Evolutionary conservation across 805 yeast genomes (phyloP).

Genomic region (Candida xiaguanensis): DNA sequence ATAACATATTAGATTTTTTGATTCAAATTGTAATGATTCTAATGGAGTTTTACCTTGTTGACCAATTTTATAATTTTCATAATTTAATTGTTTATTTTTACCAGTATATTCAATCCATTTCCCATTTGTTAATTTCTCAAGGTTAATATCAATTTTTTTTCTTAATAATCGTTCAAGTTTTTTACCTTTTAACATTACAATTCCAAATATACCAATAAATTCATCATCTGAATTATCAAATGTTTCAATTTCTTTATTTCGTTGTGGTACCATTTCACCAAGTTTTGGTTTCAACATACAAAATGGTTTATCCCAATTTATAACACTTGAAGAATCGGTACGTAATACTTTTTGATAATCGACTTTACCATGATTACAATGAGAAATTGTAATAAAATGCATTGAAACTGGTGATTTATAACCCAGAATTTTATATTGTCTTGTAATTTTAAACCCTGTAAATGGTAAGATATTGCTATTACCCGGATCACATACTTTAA

Average conservation of each 20-base stretch:
- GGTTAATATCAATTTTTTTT: conserved; percentile 15
- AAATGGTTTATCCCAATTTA: conserved; percentile 48
- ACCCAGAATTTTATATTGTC: conserved; percentile 43
- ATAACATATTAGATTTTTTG: conserved; percentile 41
- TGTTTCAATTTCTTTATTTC: conserved; percentile 12
- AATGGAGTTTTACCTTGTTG: conserved; percentile 12
- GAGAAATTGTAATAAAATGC: conserved; percentile 45
- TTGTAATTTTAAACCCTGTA: conserved; percentile 54
- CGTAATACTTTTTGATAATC: conserved; percentile 38
- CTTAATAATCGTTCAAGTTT: conserved; percentile 6
- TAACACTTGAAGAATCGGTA: conserved; percentile 29
- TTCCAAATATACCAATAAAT: conserved; percentile 4
- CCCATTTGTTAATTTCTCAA: conserved; percentile 16
- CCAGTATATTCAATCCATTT: conserved; percentile 21
- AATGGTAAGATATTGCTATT: conserved; percentile 29
- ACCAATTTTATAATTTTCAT: conserved; percentile 13
- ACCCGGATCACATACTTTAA: conserved; percentile 31
- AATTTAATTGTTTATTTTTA: conserved; percentile 13
- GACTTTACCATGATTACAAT: conserved; percentile 49
- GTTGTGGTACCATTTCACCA: conserved; percentile 12
- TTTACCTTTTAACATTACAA: conserved; percentile 2
- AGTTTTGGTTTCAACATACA: conserved; percentile 37
- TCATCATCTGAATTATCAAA: conserved; percentile 2
- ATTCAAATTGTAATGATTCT: conserved; percentile 21
- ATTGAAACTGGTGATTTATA: conserved; percentile 28